A percentile compares a stretch with the other conserved stretches of the same genome.
phyloP scores from a whole-genome alignment of 2,329 filamentous ascomycete species.

The Hypomyces perniciosus region DNA sequence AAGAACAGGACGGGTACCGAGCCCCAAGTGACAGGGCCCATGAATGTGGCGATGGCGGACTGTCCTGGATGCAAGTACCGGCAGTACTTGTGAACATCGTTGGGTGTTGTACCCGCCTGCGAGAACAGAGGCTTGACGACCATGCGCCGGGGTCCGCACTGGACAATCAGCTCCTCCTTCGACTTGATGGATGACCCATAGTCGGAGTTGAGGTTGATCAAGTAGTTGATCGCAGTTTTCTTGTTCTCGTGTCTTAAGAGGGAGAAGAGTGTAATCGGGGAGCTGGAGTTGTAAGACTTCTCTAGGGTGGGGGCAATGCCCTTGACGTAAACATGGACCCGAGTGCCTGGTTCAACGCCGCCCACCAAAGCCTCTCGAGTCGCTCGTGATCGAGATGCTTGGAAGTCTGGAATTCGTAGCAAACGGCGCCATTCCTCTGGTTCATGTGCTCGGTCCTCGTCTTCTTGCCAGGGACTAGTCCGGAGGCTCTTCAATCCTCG shows the following conservation, averaged over 20 bases:
- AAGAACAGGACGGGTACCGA: slow-evolving; percentile 87
- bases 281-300: slow-evolving; percentile 41
- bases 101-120: slow-evolving; percentile 80
- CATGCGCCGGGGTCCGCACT: slow-evolving; percentile 83
- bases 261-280: slow-evolving; percentile 72
- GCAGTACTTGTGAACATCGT: slow-evolving; percentile 96
- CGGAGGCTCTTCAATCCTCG: slow-evolving; percentile 87
- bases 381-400: slow-evolving; percentile 69
- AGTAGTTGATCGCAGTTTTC: slow-evolving; percentile 81
- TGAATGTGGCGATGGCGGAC: slow-evolving; percentile 82
- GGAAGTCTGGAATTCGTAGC: slow-evolving; percentile 84
- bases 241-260: slow-evolving; percentile 94
- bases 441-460: slow-evolving; percentile 79
- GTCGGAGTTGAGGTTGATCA: slow-evolving; percentile 77
- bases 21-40: slow-evolving; percentile 89
- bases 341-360: slow-evolving; percentile 75
- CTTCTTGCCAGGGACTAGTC: slow-evolving; percentile 81
- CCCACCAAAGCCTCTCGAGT: slow-evolving; percentile 82
- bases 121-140: slow-evolving; percentile 89
- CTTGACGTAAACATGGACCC: slow-evolving; percentile 72
- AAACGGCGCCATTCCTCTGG: slow-evolving; percentile 86
- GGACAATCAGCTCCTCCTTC: slow-evolving; percentile 86
- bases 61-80: slow-evolving; percentile 87
- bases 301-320: slow-evolving; percentile 39
- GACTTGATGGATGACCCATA: slow-evolving; percentile 72